Evolutionary conservation across 352 stramenopile genomes (phyloP), one percentile per base, ranked within the genome.

Genomic region (Phytopythium mirpurense): DNA sequence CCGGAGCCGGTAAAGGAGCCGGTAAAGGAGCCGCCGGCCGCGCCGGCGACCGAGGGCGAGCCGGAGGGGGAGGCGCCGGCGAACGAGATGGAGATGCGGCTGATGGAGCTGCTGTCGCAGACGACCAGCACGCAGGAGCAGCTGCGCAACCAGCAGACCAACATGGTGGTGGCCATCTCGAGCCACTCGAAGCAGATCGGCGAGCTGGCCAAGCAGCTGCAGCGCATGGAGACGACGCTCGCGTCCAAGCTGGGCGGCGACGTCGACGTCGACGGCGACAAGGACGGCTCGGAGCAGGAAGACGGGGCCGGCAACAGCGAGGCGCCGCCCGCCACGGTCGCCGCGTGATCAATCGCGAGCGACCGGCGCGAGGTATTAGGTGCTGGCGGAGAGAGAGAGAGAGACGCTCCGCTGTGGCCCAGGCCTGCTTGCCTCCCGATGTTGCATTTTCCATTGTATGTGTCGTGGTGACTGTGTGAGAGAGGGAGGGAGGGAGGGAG

Each of bases 121-220:
- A 84, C 73, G 1, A 84, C 73, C 12, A 70, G 51, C 46, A 84
- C 73, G 6, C 73, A 84, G 58, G 64, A 78, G 48, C 73, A 84
- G 43, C 56, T 84, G 12, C 67, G 68, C 16, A 77, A 81, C 55
- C 73, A 84, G 51, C 73, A 84, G 46, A 67, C 62, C 0, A 67
- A 77, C 35, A 84, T 84, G 73, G 73, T 81, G 40, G 57, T 57
- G 15, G 67, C 73, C 9, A 75, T 84, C 46, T 72, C 54, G 50
- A 70, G 59, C 24, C 73, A 84, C 62, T 74, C 67, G 32, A 70
- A 81, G 51, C 73, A 84, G 63, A 78, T 84, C 55, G 67, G 60
- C 43, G 65, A 73, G 15, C 48, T 84, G 15, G 70, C 73, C 24
- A 74, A 81, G 62, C 71, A 84, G 52, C 58, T 84, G 51, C 62